These are phyloP conservation scores for Narthecium ossifragum DNA, from an alignment of 106 monocot genomes.

Conservation along the genomic window DNA sequence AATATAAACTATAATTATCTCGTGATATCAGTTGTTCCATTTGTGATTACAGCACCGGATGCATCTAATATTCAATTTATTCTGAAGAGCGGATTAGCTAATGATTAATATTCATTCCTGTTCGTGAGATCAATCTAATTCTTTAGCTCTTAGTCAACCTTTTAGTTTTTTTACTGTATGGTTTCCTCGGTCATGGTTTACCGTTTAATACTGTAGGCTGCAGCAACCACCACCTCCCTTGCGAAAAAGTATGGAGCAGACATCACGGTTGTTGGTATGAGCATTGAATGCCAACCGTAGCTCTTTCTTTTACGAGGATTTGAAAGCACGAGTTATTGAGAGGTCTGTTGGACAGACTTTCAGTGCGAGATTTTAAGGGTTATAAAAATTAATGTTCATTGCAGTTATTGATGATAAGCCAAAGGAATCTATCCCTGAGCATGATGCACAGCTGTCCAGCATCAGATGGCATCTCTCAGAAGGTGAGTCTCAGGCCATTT, in stretches of 20 bases:
- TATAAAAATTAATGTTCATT: slow-evolving; percentile 20
- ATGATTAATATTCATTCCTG: neutral
- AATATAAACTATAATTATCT: too few relatives aligned
- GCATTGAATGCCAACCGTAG: slow-evolving; percentile 4
- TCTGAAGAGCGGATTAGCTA: neutral
- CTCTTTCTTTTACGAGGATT: neutral
- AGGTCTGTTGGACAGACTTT: neutral
- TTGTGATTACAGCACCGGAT: neutral
- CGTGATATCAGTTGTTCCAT: too few relatives aligned
- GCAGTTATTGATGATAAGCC: slow-evolving; percentile 91
- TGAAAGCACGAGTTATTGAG: slow-evolving; percentile 5
- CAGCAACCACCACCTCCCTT: slow-evolving; percentile 71
- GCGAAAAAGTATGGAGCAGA: slow-evolving; percentile 93
- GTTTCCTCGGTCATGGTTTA: neutral
- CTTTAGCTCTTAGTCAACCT: neutral
- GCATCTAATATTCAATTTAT: too few relatives aligned
- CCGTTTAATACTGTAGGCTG: slow-evolving; percentile 40
- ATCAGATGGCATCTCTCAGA: slow-evolving; percentile 97
- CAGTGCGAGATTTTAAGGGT: slow-evolving; percentile 11
- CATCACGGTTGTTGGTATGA: slow-evolving; percentile 94
- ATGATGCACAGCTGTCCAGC: slow-evolving; percentile 69
- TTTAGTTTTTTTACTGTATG: neutral
- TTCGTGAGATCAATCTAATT: neutral
- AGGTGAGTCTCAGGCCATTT: slow-evolving; percentile 42
- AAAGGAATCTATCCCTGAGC: slow-evolving; percentile 87